Conservation (phyloP, 768 basidiomycete genomes). For the Phaffia australis region DNA sequence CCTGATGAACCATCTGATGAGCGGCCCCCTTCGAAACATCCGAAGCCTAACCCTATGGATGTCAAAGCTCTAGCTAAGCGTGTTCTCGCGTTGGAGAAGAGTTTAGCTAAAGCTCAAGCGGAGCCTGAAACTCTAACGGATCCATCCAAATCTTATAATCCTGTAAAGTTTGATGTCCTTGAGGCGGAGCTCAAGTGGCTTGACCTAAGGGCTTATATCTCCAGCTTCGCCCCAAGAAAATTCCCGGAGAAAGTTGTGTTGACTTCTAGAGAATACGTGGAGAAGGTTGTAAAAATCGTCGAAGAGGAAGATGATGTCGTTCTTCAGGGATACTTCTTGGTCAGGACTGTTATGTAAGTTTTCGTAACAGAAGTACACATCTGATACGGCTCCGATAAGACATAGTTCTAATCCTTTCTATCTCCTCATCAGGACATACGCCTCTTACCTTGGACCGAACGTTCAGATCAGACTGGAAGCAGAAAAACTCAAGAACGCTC, state of each 20-base stretch:
- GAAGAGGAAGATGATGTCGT: constrained; percentile 56
- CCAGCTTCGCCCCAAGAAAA: constrained; percentile 65
- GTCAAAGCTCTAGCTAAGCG: constrained; percentile 47
- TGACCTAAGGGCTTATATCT: constrained; percentile 72
- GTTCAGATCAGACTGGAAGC: constrained; percentile 72
- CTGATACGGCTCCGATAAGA: too few relatives aligned
- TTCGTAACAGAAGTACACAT: too few relatives aligned
- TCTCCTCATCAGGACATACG: constrained; percentile 60
- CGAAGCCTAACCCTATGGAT: constrained; percentile 15
- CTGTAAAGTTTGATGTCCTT: constrained; percentile 57
- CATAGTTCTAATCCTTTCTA: constrained; percentile 54
- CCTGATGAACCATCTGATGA: constrained; percentile 19
- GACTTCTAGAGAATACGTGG: constrained; percentile 66
- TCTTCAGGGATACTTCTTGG: constrained; percentile 9
- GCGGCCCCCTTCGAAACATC: constrained; percentile 7
- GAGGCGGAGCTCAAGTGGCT: constrained; percentile 55
- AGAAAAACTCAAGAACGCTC: constrained; percentile 55
- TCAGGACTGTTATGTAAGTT: background rate
- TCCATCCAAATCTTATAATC: constrained; percentile 82
- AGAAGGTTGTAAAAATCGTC: constrained; percentile 58
- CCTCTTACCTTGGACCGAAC: constrained; percentile 53
- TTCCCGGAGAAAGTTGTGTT: constrained; percentile 63
- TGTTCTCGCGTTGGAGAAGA: constrained; percentile 63
- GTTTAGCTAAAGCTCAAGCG: constrained; percentile 64
- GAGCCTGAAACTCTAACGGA: constrained; percentile 66